Evolutionary conservation across 2,329 filamentous ascomycete species (phyloP).

Genomic region (Fonsecaea monophora): DNA sequence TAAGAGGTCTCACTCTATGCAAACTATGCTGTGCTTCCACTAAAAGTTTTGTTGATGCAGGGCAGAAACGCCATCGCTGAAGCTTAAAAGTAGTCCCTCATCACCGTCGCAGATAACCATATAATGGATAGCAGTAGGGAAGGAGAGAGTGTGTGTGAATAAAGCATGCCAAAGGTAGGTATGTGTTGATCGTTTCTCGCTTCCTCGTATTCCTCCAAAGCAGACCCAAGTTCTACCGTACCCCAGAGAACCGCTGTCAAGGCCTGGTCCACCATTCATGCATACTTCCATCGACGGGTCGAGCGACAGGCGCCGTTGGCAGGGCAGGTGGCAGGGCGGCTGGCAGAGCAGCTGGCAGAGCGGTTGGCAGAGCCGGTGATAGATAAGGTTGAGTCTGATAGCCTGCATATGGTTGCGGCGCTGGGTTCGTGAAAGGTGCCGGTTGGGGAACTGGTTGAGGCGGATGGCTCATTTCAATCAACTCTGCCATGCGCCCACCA

Average conservation of each 20-base stretch:
- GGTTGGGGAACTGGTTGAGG: neutral
- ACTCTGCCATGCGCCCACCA: constrained; percentile 38
- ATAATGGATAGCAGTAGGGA: neutral
- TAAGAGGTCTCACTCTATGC: neutral
- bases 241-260: neutral
- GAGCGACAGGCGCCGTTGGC: neutral
- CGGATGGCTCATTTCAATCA: constrained; percentile 34
- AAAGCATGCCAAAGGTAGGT: neutral
- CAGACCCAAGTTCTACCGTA: neutral
- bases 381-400: constrained; percentile 17
- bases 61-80: neutral
- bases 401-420: constrained; percentile 21
- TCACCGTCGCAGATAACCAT: neutral
- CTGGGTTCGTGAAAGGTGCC: constrained; percentile 6
- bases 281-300: constrained; percentile 22
- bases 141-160: neutral
- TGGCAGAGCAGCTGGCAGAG: too few relatives aligned
- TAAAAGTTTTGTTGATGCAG: neutral
- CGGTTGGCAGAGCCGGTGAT: too few relatives aligned
- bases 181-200: neutral
- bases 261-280: constrained; percentile 33
- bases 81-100: neutral
- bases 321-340: neutral
- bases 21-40: neutral
- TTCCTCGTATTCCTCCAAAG: neutral